Evolutionary conservation across 2,329 filamentous ascomycete species (phyloP), one percentile per base, ranked within the genome.

Genomic region (Alternaria arborescens): DNA sequence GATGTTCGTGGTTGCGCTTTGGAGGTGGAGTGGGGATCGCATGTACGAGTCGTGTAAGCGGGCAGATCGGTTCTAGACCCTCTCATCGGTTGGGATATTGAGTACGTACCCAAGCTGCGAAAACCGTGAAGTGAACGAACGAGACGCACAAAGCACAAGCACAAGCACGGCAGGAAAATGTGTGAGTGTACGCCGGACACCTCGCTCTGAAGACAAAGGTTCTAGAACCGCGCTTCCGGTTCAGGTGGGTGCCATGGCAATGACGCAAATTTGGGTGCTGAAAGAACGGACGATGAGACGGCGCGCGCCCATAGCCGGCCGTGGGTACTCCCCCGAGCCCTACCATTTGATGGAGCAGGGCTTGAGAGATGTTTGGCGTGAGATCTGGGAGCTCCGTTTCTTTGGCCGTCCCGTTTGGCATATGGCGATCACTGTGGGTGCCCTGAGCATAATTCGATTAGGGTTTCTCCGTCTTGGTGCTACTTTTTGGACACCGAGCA

Each of bases 31-130:
- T 63, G 64, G 63, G 52, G 52, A 58, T 46, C 32, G 52, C 54
- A 55, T 50, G 61, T 40, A 48, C 60, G 55, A 58, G 61, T 52
- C 56, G 63, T 60, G 61, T 60, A 65, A 26, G 57, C 42, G 46
- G 51, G 53, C 30, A 63, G 65, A 70, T 70, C 66, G 55, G 60
- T 63, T 69, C 68, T 66, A 66, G 68, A 55, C 64, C 61, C 24
- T 58, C 14, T 32, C 51, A 58, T 55, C 58, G 20, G 32, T 20
- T 24, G 22, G 20, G 20, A 38, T 34, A n/a, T 12, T 50, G 22
- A 36, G 18, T 36, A 38, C 30, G 18, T 36, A 38, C 30, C 46
- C 18, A 36, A 22, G 14, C 46, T 18, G 46, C 5, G 20, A 38
- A n/a, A 50, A 50, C 16, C 40, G 46, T 50, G 30, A 38, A 50